Conservation (phyloP, 2,329 filamentous ascomycete genomes). For the Cladorrhinum sp. region DNA sequence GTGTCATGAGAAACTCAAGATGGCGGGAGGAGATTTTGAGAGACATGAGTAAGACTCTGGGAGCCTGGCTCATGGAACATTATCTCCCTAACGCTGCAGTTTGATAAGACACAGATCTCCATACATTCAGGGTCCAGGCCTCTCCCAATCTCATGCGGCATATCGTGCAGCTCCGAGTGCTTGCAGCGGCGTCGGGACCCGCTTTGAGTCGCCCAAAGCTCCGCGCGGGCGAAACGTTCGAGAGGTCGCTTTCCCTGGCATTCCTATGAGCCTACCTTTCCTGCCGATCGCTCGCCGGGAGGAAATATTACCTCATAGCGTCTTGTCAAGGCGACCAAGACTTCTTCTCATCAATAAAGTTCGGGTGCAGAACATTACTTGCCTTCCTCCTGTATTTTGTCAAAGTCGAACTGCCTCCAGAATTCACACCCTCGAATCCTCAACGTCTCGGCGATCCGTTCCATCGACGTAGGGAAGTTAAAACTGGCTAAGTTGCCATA, state of each 20-base stretch:
- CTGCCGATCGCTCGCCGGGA: slow-evolving; percentile 4
- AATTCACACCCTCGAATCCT: neutral
- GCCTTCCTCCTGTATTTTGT: neutral
- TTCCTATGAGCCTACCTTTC: neutral
- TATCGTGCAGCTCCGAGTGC: slow-evolving; percentile 12
- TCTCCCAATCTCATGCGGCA: slow-evolving; percentile 16
- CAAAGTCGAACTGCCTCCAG: neutral
- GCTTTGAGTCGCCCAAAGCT: slow-evolving; percentile 20
- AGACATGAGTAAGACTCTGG: neutral
- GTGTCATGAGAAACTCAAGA: neutral
- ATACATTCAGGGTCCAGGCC: slow-evolving; percentile 8
- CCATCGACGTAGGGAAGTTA: neutral
- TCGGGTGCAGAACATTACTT: neutral
- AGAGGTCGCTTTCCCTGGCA: slow-evolving; percentile 14
- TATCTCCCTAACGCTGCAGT: neutral
- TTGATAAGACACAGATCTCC: neutral
- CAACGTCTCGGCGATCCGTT: neutral
- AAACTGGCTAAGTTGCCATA: neutral
- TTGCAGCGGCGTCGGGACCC: slow-evolving; percentile 17
- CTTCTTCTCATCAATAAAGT: neutral
- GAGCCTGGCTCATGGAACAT: slow-evolving; percentile 5
- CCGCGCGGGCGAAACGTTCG: slow-evolving; percentile 12
- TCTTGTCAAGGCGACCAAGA: neutral
- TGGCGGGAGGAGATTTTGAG: neutral
- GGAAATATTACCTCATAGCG: slow-evolving; percentile 16